phyloP scores from a whole-genome alignment of 106 monocot species.

The Dendrobium nobile region DNA sequence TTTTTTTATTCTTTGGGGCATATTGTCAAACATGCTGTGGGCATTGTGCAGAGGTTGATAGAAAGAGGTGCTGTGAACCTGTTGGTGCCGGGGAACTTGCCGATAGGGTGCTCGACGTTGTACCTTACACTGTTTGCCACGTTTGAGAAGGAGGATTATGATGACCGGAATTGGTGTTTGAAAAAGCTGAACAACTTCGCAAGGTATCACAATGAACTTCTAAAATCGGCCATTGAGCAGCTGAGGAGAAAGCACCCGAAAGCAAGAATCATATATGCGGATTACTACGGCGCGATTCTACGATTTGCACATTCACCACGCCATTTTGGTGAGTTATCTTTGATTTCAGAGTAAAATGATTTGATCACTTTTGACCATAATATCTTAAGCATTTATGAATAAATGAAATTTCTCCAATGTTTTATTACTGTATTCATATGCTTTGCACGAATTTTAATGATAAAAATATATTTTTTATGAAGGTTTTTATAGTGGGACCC shows the following conservation, averaged over 20 bases:
- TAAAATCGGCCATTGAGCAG: conserved; percentile 19
- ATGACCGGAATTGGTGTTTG: conserved; percentile 42
- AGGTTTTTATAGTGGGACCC: background rate
- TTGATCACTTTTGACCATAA: background rate
- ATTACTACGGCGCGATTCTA: conserved; percentile 41
- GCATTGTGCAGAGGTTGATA: conserved; percentile 18
- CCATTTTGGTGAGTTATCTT: conserved; percentile 19
- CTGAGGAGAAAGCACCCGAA: conserved; percentile 28
- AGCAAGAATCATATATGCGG: conserved; percentile 56
- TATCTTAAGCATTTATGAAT: background rate
- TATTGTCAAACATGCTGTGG: background rate
- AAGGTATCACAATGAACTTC: conserved; percentile 27
- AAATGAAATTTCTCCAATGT: background rate
- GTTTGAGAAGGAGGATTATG: conserved; percentile 22
- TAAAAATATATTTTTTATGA: background rate
- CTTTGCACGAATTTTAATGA: too few relatives aligned
- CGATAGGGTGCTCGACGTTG: conserved; percentile 41
- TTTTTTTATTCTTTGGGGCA: background rate
- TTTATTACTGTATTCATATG: background rate
- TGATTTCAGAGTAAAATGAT: too few relatives aligned
- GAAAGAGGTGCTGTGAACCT: conserved; percentile 41
- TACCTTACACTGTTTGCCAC: conserved; percentile 22
- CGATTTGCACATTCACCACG: conserved; percentile 13
- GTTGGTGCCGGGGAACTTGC: conserved; percentile 49
- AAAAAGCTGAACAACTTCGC: conserved; percentile 44